Percentiles rank a stretch among this genome's conserved stretches.
Evolutionary conservation across 306 rosid species (phyloP).

Genomic region (Lathyrus aphaca): DNA sequence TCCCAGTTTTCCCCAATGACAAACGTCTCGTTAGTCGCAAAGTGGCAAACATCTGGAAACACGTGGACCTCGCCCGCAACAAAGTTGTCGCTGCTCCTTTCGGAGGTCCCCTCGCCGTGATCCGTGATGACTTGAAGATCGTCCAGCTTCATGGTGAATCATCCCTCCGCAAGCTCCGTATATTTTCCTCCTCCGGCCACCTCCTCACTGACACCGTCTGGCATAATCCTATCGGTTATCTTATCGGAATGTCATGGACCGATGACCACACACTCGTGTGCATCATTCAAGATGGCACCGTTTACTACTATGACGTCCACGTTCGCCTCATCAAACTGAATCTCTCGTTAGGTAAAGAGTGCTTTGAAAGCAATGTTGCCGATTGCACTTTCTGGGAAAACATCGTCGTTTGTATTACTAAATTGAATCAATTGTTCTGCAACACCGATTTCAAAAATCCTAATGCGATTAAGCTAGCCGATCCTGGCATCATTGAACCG

Average conservation of each 20-base stretch:
- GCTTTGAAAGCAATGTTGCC: constrained; percentile 82
- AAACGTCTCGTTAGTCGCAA: constrained; percentile 92
- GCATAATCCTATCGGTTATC: constrained; percentile 82
- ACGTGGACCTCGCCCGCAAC: constrained; percentile 84
- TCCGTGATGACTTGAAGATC: constrained; percentile 97
- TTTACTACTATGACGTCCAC: constrained; percentile 73
- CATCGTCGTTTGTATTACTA: constrained; percentile 81
- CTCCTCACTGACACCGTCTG: constrained; percentile 76
- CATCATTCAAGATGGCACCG: constrained; percentile 89
- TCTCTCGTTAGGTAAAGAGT: constrained; percentile 80
- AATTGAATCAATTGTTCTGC: constrained; percentile 63
- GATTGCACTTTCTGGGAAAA: constrained; percentile 91
- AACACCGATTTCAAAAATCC: constrained; percentile 76
- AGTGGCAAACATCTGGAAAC: constrained; percentile 97
- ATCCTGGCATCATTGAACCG: constrained; percentile 73
- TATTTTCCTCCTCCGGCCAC: constrained; percentile 77
- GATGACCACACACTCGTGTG: constrained; percentile 82
- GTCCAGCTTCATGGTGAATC: constrained; percentile 96
- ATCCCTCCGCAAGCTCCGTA: constrained; percentile 91
- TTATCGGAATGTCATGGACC: constrained; percentile 80
- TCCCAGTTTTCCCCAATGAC: constrained; percentile 54
- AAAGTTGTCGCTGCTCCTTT: constrained; percentile 91
- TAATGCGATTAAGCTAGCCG: constrained; percentile 62
- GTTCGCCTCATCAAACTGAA: constrained; percentile 68
- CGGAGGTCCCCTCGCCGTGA: constrained; percentile 90